A percentile compares a stretch with the other conserved stretches of the same genome.
These are phyloP conservation scores for Globisporangium cylindrosporum DNA, from an alignment of 352 stramenopile species.

Conservation along the genomic window DNA sequence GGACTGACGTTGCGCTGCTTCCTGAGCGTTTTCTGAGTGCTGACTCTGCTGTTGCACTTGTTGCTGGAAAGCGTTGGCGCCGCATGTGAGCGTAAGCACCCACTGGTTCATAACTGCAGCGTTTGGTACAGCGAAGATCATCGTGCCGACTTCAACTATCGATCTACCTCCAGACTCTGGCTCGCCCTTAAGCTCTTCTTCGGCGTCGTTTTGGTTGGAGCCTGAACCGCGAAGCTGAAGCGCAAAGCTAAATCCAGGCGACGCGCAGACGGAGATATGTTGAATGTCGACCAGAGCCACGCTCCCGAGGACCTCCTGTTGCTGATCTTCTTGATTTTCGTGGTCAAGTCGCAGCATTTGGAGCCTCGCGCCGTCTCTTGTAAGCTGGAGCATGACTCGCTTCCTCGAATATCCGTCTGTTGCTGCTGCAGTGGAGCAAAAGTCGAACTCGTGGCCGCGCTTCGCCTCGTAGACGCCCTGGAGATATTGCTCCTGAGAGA, in stretches of 20 bases:
- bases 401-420: not conserved
- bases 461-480: constrained; percentile 30
- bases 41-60: constrained; percentile 7
- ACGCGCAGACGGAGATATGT: not conserved
- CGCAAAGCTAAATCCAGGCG: not conserved
- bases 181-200: not conserved
- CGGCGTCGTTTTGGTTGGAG: not conserved
- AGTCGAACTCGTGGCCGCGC: constrained; percentile 21
- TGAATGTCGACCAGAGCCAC: constrained; percentile 12
- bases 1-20: too few species aligned
- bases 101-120: constrained; percentile 25
- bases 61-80: constrained; percentile 37
- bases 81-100: constrained; percentile 37
- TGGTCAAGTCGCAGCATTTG: not conserved
- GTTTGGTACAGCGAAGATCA: not conserved
- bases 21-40: not conserved
- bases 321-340: not conserved
- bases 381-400: constrained; percentile 4
- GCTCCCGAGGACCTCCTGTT: not conserved
- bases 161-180: not conserved
- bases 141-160: not conserved
- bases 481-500: constrained; percentile 15
- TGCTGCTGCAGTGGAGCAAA: not conserved
- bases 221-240: not conserved
- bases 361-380: constrained; percentile 5